Base-by-base conservation (phyloP, 169 alveolate genomes). In the Cryptosporidium felis region DNA sequence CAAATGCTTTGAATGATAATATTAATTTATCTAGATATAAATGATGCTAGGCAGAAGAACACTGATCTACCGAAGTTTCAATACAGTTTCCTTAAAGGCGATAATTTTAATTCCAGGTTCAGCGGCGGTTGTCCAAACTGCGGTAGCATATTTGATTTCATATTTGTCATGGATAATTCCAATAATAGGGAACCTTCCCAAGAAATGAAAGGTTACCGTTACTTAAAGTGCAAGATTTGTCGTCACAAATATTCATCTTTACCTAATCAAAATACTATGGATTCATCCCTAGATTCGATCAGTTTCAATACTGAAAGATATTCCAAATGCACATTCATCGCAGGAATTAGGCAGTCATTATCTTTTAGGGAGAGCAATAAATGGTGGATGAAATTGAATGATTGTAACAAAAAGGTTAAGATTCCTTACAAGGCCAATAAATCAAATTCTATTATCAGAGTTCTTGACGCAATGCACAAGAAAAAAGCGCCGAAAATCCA, bases 381-480 rank as follows among this genome's bases (percentile, higher is more conserved):
- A 49, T 74, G 74, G 66, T 53, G 67, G 85, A 44, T 45, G 26
- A 65, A 46, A 46, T 49, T 8, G 61, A 74, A 56, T 32, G 12
- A 18, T n/a, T n/a, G n/a, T n/a, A 34, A 18, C n/a, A 9, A 21
- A 1, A 74, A 53, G 56, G 5, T n/a, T 1, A 16, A 14, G n/a
- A n/a, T n/a, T n/a, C n/a, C n/a, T n/a, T n/a, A n/a, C n/a, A n/a
- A n/a, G n/a, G n/a, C n/a, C 5, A 49, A 53, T 3, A 32, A 28
- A 14, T 74, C 85, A 1, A 56, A 74, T 47, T 10, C 38, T 53
- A n/a, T 38, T 2, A 34, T 82, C 6, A 81, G 90, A 49, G 60
- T 80, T 3, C 80, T 89, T 26, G 80, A 82, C 79, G 88, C 92
- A 23, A 66, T 88, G 79, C 81, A 67, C n/a, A 81, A 89, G 14